Evolutionary conservation across 2,329 filamentous ascomycete genomes (phyloP).

Genomic region (Elsinoe australis): DNA sequence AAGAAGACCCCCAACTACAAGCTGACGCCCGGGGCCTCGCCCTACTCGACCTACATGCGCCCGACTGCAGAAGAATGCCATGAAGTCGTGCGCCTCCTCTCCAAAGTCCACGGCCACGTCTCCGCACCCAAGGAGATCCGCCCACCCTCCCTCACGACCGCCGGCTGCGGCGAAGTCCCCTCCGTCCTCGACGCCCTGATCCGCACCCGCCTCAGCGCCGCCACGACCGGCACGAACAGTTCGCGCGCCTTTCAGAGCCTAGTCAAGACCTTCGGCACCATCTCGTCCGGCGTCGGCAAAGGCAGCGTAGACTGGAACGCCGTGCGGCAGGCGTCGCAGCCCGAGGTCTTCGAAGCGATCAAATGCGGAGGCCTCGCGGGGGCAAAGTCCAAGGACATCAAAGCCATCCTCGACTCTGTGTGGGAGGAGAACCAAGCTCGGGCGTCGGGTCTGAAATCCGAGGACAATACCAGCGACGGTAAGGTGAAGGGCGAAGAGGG

Average conservation of each 20-base stretch:
- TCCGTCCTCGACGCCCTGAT: slow-evolving; percentile 58
- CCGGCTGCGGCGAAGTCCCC: slow-evolving; percentile 62
- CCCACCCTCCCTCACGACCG: slow-evolving; percentile 59
- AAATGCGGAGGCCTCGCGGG: slow-evolving; percentile 61
- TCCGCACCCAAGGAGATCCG: slow-evolving; percentile 59
- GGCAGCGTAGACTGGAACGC: slow-evolving; percentile 70
- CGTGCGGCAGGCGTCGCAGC: slow-evolving; percentile 51
- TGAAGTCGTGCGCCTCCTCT: slow-evolving; percentile 59
- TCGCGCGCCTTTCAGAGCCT: slow-evolving; percentile 60
- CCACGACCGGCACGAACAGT: slow-evolving; percentile 54
- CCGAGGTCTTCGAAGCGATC: slow-evolving; percentile 62
- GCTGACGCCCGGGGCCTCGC: slow-evolving; percentile 46
- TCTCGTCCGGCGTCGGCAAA: slow-evolving; percentile 56
- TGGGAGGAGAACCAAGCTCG: slow-evolving; percentile 59
- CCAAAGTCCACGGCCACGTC: slow-evolving; percentile 57
- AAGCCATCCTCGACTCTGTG: slow-evolving; percentile 64
- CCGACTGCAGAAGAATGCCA: slow-evolving; percentile 64
- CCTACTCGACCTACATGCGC: slow-evolving; percentile 58
- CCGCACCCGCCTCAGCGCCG: slow-evolving; percentile 54
- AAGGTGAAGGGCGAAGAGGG: slow-evolving; percentile 37
- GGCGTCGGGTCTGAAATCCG: slow-evolving; percentile 41
- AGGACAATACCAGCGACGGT: neutral
- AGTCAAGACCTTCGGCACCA: slow-evolving; percentile 55
- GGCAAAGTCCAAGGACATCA: slow-evolving; percentile 66
- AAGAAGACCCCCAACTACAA: slow-evolving; percentile 38